phyloP scores from a whole-genome alignment of 78 protist genomes.

The Monosiga brevicollis region DNA sequence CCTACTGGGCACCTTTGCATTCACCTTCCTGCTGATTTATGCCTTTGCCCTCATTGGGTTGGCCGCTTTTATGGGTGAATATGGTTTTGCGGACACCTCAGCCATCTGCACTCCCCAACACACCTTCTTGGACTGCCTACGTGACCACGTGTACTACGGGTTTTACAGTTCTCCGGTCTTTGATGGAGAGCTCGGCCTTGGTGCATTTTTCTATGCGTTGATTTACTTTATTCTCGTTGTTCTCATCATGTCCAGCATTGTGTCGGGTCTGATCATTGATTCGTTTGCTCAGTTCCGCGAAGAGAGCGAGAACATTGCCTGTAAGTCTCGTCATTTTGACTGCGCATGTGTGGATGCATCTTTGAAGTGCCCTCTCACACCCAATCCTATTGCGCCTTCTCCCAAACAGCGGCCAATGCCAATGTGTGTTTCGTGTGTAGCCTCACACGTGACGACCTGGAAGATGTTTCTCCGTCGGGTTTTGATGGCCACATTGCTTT shows the following conservation, averaged over 20 bases:
- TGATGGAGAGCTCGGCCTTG: background rate
- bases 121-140: background rate
- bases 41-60: background rate
- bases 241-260: background rate
- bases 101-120: background rate
- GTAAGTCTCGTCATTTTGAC: no score
- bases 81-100: background rate
- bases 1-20: background rate
- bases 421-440: background rate
- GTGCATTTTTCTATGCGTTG: background rate
- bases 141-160: background rate
- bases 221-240: background rate
- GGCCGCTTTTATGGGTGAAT: background rate
- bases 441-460: background rate
- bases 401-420: background rate
- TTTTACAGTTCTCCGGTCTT: background rate
- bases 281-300: background rate
- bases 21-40: background rate
- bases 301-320: background rate
- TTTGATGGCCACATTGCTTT: background rate
- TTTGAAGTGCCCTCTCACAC: no score
- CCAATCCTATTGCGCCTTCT: no score
- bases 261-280: background rate
- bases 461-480: background rate
- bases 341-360: no score